A percentile compares a stretch with the other conserved stretches of the same genome.
Evolutionary conservation across 2,329 filamentous ascomycete species (phyloP).

Genomic region (Cladosporium oxysporum): DNA sequence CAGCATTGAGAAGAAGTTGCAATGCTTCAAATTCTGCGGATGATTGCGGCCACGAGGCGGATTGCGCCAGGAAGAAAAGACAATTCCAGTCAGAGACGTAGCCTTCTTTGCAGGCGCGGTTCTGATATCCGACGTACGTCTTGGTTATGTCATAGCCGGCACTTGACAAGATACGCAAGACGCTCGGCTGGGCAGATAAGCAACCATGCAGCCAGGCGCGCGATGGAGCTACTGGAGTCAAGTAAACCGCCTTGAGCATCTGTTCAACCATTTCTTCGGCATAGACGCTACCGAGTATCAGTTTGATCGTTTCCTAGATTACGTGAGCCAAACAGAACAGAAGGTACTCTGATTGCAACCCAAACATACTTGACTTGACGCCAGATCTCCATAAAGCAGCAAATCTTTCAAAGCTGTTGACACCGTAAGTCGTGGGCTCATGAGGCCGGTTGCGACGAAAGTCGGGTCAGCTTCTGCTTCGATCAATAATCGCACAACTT

Average conservation of each 20-base stretch:
- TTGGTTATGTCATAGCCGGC: neutral
- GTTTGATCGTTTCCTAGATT: neutral
- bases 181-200: neutral
- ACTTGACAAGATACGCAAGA: neutral
- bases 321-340: neutral
- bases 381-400: no score
- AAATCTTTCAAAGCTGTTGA: no score
- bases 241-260: no score
- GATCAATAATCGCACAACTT: neutral
- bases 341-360: no score
- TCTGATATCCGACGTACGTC: no score
- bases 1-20: neutral
- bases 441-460: no score
- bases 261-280: neutral
- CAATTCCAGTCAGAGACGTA: neutral
- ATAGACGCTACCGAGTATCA: neutral
- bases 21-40: neutral
- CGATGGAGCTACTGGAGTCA: no score
- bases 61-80: neutral
- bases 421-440: no score
- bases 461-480: neutral
- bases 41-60: neutral
- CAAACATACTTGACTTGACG: no score
- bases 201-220: neutral
- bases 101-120: neutral